These are phyloP conservation scores for Skeletonema potamos DNA, from an alignment of 108 stramenopile genomes.

Conservation along the genomic window DNA sequence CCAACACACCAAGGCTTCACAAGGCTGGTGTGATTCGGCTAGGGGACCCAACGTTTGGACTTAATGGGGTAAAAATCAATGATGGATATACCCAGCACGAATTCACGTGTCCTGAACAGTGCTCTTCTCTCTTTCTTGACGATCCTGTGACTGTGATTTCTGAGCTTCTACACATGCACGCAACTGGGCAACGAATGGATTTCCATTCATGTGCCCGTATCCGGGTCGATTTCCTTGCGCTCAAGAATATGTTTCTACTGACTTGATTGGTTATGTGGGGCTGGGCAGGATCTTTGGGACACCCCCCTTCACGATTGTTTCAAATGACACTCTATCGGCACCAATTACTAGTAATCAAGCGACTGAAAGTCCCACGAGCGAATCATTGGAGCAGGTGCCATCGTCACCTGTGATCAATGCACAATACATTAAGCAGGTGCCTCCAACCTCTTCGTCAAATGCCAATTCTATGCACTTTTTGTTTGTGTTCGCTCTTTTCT, in stretches of 20 bases:
- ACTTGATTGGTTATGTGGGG: constrained; percentile 1
- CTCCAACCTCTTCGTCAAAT: too few relatives aligned
- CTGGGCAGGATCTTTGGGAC: constrained; percentile 1
- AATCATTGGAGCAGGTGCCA: too few relatives aligned
- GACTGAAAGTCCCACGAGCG: too few relatives aligned
- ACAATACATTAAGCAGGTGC: too few relatives aligned
- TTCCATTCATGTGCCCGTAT: neutral
- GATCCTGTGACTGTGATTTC: constrained; percentile 47
- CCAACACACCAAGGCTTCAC: constrained; percentile 27
- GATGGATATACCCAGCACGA: constrained; percentile 32
- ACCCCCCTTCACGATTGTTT: too few relatives aligned
- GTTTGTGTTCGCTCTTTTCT: too few relatives aligned
- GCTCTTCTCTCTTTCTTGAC: constrained; percentile 19
- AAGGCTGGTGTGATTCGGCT: constrained; percentile 42
- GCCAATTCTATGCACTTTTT: too few relatives aligned
- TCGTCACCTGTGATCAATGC: too few relatives aligned
- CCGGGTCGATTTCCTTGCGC: neutral
- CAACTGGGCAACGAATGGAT: constrained; percentile 40
- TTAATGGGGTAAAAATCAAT: constrained; percentile 28
- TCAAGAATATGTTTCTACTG: neutral
- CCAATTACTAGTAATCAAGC: too few relatives aligned
- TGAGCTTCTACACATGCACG: constrained; percentile 63
- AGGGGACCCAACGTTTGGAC: constrained; percentile 45
- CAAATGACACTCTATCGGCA: too few relatives aligned
- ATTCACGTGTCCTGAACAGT: constrained; percentile 49